Evolutionary conservation across 2,329 filamentous ascomycete species (phyloP).

Genomic region (Hypoxylon sp.): DNA sequence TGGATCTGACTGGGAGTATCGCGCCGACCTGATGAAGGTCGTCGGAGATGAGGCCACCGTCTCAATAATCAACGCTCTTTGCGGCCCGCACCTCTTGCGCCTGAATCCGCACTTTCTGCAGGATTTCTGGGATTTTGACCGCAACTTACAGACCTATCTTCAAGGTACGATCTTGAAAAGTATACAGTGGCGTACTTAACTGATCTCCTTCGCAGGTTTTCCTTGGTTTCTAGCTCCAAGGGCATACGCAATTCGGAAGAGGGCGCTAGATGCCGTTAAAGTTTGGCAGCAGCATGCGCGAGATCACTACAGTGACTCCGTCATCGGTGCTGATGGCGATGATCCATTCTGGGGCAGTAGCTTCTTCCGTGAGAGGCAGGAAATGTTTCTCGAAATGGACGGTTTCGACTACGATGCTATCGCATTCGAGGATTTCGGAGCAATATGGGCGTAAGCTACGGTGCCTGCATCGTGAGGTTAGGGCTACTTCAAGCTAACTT

Average conservation of each 20-base stretch:
- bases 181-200: conserved; percentile 1
- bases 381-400: conserved; percentile 50
- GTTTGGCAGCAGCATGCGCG: conserved; percentile 48
- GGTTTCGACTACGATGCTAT: conserved; percentile 48
- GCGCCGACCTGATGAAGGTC: conserved; percentile 46
- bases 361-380: conserved; percentile 49
- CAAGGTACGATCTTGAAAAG: conserved; percentile 39
- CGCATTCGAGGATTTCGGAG: conserved; percentile 48
- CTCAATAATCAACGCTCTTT: conserved; percentile 48
- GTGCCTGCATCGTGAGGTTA: not conserved
- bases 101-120: conserved; percentile 47
- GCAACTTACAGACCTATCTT: conserved; percentile 50
- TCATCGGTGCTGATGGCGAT: conserved; percentile 42
- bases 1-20: conserved; percentile 40
- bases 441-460: conserved; percentile 50
- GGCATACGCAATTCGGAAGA: conserved; percentile 47
- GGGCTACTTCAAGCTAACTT: conserved; percentile 28
- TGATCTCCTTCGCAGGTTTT: conserved; percentile 37
- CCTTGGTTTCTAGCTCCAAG: conserved; percentile 49
- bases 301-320: conserved; percentile 42
- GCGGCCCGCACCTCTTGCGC: conserved; percentile 47
- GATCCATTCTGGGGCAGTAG: conserved; percentile 50
- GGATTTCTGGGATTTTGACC: conserved; percentile 49
- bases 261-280: conserved; percentile 45
- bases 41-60: conserved; percentile 46